A percentile compares a stretch with the other conserved stretches of the same genome.
Conservation (phyloP, 1,284 basidiomycete species). For the Cutaneotrichosporon cutaneum region DNA sequence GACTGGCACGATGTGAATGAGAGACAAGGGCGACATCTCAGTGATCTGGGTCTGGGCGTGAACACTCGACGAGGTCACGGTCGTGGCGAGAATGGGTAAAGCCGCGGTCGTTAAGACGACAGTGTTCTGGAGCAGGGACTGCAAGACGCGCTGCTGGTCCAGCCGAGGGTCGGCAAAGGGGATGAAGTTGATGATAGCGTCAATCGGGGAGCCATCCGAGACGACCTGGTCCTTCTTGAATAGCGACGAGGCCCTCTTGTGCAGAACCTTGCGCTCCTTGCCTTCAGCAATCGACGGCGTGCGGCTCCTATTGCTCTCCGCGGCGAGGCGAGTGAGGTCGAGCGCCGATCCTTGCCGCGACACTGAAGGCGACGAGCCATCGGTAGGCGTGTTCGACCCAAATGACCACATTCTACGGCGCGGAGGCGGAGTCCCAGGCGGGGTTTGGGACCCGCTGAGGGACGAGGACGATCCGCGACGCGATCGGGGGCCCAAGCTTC, state of each 20-base stretch:
- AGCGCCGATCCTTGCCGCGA: constrained; percentile 12
- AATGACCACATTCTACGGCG: constrained; percentile 10
- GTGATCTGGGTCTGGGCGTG: not conserved
- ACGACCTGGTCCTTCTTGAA: constrained; percentile 5
- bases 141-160: constrained; percentile 29
- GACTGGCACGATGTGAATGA: constrained; percentile 40
- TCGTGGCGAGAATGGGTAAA: constrained; percentile 29
- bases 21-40: constrained; percentile 27
- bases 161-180: constrained; percentile 21
- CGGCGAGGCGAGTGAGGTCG: constrained; percentile 14
- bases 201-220: constrained; percentile 28
- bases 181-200: constrained; percentile 46
- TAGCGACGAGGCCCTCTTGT: constrained; percentile 16
- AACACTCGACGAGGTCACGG: constrained; percentile 12
- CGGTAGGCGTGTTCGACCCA: not conserved
- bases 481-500: constrained; percentile 9
- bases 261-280: constrained; percentile 3
- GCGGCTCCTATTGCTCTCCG: not conserved
- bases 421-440: constrained; percentile 6
- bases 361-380: constrained; percentile 3
- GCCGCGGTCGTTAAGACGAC: constrained; percentile 40
- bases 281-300: not conserved
- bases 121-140: constrained; percentile 42
- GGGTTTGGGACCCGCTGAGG: constrained; percentile 12
- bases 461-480: constrained; percentile 23